These are phyloP conservation scores for Tylopilus plumbeoviolaceoides DNA, from an alignment of 768 basidiomycete genomes.

Conservation along the genomic window DNA sequence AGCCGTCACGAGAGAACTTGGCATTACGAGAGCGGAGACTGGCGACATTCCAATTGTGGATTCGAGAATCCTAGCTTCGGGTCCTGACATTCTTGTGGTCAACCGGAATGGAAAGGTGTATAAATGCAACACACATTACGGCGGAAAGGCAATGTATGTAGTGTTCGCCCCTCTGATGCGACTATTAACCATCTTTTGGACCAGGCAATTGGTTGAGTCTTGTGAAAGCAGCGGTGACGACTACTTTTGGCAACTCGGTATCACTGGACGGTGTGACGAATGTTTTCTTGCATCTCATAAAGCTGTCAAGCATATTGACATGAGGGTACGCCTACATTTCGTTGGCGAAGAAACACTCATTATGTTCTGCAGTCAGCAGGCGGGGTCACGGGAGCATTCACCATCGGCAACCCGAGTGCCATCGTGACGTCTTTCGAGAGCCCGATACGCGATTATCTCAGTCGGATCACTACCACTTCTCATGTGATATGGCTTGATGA, in stretches of 20 bases:
- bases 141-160: conserved; percentile 40
- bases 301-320: conserved; percentile 45
- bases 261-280: conserved; percentile 30
- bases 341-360: conserved; percentile 3
- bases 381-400: conserved; percentile 32
- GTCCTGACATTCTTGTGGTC: conserved; percentile 38
- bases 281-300: conserved; percentile 49
- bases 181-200: background rate
- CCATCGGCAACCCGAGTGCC: conserved; percentile 31
- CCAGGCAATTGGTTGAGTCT: conserved; percentile 20
- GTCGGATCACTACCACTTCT: conserved; percentile 56
- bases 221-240: conserved; percentile 19
- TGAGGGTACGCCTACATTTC: conserved; percentile 42
- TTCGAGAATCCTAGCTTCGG: conserved; percentile 36
- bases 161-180: background rate
- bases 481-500: conserved; percentile 70
- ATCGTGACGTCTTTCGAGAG: conserved; percentile 54
- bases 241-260: conserved; percentile 51
- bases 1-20: conserved; percentile 32
- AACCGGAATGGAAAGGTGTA: conserved; percentile 54
- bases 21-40: conserved; percentile 38
- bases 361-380: conserved; percentile 28
- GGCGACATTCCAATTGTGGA: conserved; percentile 45
- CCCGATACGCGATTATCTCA: conserved; percentile 37
- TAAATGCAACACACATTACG: conserved; percentile 36